Base-by-base conservation (phyloP, 2,329 filamentous ascomycete species). In the Lachnellula subtilissima region DNA sequence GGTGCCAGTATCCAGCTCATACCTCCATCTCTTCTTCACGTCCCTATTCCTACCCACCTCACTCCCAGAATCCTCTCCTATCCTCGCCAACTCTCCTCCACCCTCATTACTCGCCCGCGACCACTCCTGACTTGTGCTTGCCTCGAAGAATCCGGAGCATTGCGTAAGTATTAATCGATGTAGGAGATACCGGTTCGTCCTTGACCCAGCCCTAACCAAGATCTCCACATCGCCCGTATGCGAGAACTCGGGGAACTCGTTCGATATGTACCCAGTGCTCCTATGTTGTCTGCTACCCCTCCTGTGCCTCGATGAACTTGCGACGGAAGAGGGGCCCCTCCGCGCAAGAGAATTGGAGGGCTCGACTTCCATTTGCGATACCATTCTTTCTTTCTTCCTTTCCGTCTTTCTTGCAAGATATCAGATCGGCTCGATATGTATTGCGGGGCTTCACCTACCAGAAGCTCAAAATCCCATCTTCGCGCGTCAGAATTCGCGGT, bases 191-290 rank as follows among this genome's bases (percentile, higher is more conserved):
- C 88, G 82, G 69, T 90, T 89, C 73, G 94, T 88, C 68, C 85
- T 84, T 59, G 83, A 79, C 52, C 87, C 81, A 14, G 83, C 80
- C 68, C 80, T 82, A 66, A 97, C 82, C 54, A 93, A 69, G 60
- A 97, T 91, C 74, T 97, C 93, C 67, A 97, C 91, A 73, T 97
- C 92, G 68, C 93, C 93, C 39, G 89, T 93, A 66, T 92, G 87
- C 50, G 85, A 86, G 73, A 97, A 97, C 69, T 95, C 76, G 22
- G 93, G 93, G 65, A 97, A 97, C 71, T 97, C 92, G 70, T 97
- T 97, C 69, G 88, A 82, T 23, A 84, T 75, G 67, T 87, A 85
- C 17, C 90, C 90, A 66, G 87, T 84, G 69, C 94, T 89, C 48
- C 48, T 39, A 25, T 54, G 90, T 94, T 60, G 55, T 22, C 90